Percentiles rank a stretch among this genome's conserved stretches.
These are phyloP conservation scores for Tylopilus felleus DNA, from an alignment of 768 basidiomycete species.

Conservation along the genomic window DNA sequence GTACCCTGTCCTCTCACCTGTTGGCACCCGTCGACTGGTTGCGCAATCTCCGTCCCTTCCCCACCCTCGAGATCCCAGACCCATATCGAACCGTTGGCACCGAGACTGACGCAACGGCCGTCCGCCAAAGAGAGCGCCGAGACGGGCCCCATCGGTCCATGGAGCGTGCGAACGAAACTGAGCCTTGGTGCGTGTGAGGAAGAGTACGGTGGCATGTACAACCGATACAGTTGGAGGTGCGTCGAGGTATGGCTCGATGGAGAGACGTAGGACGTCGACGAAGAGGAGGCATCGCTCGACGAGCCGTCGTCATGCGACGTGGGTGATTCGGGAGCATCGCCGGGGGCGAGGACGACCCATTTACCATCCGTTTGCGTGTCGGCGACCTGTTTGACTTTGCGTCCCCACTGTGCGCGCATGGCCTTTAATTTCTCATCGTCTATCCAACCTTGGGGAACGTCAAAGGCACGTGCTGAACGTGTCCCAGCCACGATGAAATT, in stretches of 20 bases:
- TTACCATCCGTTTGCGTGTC: constrained; percentile 81
- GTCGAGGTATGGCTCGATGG: constrained; percentile 45
- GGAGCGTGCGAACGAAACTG: constrained; percentile 65
- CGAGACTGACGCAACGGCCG: constrained; percentile 77
- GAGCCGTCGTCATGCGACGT: constrained; percentile 10
- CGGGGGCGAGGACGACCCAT: constrained; percentile 77
- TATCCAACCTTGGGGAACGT: constrained; percentile 70
- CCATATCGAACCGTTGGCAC: constrained; percentile 71
- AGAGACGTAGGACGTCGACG: constrained; percentile 28
- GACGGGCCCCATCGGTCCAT: constrained; percentile 67
- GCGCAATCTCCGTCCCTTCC: constrained; percentile 35
- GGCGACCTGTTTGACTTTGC: constrained; percentile 67
- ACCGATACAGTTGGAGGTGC: constrained; percentile 70
- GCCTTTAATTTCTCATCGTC: constrained; percentile 57
- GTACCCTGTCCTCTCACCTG: constrained; percentile 34
- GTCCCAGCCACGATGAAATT: constrained; percentile 52
- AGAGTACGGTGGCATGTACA: constrained; percentile 53
- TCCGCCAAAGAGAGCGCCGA: constrained; percentile 71
- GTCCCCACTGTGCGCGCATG: constrained; percentile 75
- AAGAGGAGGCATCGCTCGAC: constrained; percentile 25
- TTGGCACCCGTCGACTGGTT: constrained; percentile 34
- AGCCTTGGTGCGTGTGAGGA: constrained; percentile 60
- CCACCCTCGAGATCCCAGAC: constrained; percentile 80
- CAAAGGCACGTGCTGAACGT: constrained; percentile 65
- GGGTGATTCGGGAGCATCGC: constrained; percentile 31